Conservation (phyloP, 164 flowering plant species). For the Brasenia schreberi region DNA sequence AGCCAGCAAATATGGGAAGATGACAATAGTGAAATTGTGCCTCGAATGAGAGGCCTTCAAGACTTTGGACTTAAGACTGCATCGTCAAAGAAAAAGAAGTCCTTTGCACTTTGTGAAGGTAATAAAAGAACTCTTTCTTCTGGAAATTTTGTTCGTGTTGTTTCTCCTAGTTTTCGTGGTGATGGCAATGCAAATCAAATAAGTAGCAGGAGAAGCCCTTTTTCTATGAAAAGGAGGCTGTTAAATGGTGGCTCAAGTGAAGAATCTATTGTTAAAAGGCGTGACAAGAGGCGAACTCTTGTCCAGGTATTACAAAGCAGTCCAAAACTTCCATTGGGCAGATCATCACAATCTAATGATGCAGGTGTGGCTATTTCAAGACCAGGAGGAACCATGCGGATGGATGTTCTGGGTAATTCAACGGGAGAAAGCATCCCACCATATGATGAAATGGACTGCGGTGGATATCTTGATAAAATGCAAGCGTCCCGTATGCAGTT, state of each 20-base stretch:
- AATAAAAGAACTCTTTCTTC: constrained; percentile 17
- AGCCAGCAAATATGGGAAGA: constrained; percentile 28
- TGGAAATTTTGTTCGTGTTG: constrained; percentile 14
- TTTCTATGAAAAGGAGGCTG: constrained; percentile 22
- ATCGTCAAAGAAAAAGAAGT: constrained; percentile 26
- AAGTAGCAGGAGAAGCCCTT: constrained; percentile 17
- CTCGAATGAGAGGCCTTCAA: constrained; percentile 70
- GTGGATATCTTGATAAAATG: constrained; percentile 11
- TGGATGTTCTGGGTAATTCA: neutral
- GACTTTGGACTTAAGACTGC: constrained; percentile 57
- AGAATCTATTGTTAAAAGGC: constrained; percentile 48
- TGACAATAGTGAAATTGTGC: constrained; percentile 32
- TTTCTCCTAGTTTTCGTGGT: constrained; percentile 15
- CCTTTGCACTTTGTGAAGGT: constrained; percentile 10
- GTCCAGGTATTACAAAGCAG: constrained; percentile 33
- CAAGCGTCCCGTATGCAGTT: constrained; percentile 20
- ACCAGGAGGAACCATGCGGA: constrained; percentile 28
- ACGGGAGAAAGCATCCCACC: neutral
- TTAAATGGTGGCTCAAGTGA: constrained; percentile 14
- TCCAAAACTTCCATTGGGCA: constrained; percentile 18
- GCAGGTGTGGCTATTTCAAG: constrained; percentile 19
- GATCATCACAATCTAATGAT: constrained; percentile 21
- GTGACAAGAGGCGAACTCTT: constrained; percentile 43
- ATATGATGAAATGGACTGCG: neutral
- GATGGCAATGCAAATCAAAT: constrained; percentile 19